phyloP scores from a whole-genome alignment of 805 yeast species.

The Candida silvicultrix region DNA sequence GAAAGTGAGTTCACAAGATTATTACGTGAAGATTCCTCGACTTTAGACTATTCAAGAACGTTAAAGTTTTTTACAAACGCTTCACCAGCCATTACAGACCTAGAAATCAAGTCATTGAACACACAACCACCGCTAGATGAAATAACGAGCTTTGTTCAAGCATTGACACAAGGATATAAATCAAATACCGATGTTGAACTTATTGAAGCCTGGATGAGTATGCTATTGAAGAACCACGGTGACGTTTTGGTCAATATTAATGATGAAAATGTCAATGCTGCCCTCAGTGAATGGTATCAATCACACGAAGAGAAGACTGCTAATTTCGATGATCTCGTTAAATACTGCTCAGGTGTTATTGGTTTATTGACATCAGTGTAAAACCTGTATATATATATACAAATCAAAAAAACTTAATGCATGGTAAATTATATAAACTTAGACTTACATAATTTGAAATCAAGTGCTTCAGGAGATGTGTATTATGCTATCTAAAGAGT shows the following conservation, averaged over 20 bases:
- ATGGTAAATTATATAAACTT: too few species aligned
- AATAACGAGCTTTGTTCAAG: slow-evolving; percentile 57
- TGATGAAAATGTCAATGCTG: slow-evolving; percentile 34
- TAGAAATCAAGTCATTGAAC: slow-evolving; percentile 80
- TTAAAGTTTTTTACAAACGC: slow-evolving; percentile 47
- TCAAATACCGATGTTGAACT: slow-evolving; percentile 65
- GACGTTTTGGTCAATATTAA: slow-evolving; percentile 54
- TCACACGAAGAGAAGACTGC: slow-evolving; percentile 35
- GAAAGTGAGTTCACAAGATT: slow-evolving; percentile 70
- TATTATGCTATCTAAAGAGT: too few species aligned
- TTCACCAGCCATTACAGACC: slow-evolving; percentile 74
- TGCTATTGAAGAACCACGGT: slow-evolving; percentile 74
- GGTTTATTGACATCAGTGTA: slow-evolving; percentile 39
- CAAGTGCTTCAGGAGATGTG: too few species aligned
- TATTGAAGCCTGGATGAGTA: slow-evolving; percentile 71
- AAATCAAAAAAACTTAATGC: not conserved
- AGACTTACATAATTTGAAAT: too few species aligned
- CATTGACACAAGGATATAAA: slow-evolving; percentile 53
- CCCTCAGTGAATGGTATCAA: slow-evolving; percentile 44
- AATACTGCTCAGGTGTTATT: slow-evolving; percentile 78
- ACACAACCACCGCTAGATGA: slow-evolving; percentile 63
- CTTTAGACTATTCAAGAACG: slow-evolving; percentile 40
- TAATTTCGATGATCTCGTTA: slow-evolving; percentile 58
- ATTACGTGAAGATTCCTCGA: slow-evolving; percentile 45
- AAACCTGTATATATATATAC: not conserved